A percentile compares a stretch with the other conserved stretches of the same genome.
Conservation (phyloP, 2,329 filamentous ascomycete genomes). For the Neopestalotiopsis rosae region DNA sequence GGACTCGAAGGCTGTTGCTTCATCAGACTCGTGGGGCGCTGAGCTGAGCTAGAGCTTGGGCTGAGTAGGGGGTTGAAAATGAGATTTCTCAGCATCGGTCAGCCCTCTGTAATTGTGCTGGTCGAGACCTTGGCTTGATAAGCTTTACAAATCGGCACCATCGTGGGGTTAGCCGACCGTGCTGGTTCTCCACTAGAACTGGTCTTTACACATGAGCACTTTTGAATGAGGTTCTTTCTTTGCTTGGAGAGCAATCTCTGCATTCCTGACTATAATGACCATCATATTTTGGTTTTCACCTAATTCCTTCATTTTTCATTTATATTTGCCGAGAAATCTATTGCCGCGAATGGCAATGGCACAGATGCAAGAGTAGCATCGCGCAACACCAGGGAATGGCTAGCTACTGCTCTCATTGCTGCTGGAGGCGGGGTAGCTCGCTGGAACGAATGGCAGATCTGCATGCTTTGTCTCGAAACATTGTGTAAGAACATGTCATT, state of each 20-base stretch:
- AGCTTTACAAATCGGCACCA: constrained; percentile 12
- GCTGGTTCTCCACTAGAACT: background rate
- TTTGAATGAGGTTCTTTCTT: background rate
- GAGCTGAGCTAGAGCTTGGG: background rate
- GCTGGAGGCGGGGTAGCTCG: background rate
- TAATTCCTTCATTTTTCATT: too few species aligned
- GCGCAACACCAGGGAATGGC: too few species aligned
- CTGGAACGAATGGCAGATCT: background rate
- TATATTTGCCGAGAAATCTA: too few species aligned
- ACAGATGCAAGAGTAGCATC: too few species aligned
- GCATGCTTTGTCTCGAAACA: constrained; percentile 3
- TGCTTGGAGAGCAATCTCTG: background rate
- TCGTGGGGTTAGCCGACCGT: background rate
- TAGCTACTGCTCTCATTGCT: too few species aligned
- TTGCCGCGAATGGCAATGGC: too few species aligned
- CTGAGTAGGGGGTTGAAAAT: background rate
- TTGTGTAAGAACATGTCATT: background rate
- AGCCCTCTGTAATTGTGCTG: background rate
- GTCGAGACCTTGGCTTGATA: background rate
- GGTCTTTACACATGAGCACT: background rate
- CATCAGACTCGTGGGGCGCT: background rate
- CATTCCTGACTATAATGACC: too few species aligned
- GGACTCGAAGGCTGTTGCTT: background rate
- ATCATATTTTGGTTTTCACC: too few species aligned
- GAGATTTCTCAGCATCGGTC: constrained; percentile 11